These are phyloP conservation scores for sweet orange (Citrus sinensis) DNA, from an alignment of 345 rosid species.

Conservation along the genomic window DVS_A1.0 CM039161.1:24213001-24213500, in stretches of 20 bases:
- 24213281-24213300: slow-evolving; percentile 65
- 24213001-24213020: neutral
- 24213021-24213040: neutral
- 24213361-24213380: neutral
- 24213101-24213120: slow-evolving; percentile 62
- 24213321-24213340: slow-evolving; percentile 22
- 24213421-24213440: slow-evolving; percentile 75
- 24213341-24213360: neutral
- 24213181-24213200: slow-evolving; percentile 65
- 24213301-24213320: slow-evolving; percentile 76
- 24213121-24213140: slow-evolving; percentile 76
- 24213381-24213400: neutral
- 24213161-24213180: slow-evolving; percentile 56
- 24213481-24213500: slow-evolving; percentile 57
- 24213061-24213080: neutral
- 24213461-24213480: slow-evolving; percentile 59
- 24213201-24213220: slow-evolving; percentile 71
- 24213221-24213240: slow-evolving; percentile 71
- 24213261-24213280: slow-evolving; percentile 71
- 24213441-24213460: slow-evolving; percentile 71
- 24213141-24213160: slow-evolving; percentile 58
- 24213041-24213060: neutral
- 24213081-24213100: neutral
- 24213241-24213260: slow-evolving; percentile 81
- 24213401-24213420: neutral